Conservation (phyloP, 352 stramenopile genomes). For the Phytophthora quininea region DNA sequence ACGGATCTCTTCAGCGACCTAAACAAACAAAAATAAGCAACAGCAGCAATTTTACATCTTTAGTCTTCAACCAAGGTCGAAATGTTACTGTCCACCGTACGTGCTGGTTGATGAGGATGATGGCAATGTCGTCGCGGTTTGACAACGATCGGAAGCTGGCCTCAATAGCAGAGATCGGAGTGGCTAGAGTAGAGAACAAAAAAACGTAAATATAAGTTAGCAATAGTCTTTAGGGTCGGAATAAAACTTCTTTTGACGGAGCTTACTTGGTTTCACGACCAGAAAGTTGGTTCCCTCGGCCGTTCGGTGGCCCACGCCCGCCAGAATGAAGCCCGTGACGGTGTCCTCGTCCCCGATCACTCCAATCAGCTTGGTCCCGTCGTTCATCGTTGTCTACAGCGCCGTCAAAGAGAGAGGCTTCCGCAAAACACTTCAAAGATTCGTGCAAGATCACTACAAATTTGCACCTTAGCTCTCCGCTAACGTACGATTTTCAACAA, state of each 20-base stretch:
- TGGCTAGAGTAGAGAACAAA: conserved; percentile 53
- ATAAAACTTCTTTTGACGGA: background rate
- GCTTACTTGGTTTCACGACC: conserved; percentile 94
- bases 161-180: conserved; percentile 89
- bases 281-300: conserved; percentile 97
- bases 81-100: conserved; percentile 38
- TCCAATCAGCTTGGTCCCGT: conserved; percentile 85
- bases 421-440: conserved; percentile 6
- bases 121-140: conserved; percentile 96
- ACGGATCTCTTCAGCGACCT: conserved; percentile 97
- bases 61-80: background rate
- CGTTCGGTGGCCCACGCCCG: conserved; percentile 95
- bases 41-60: conserved; percentile 3
- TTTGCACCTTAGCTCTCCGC: background rate
- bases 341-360: conserved; percentile 96
- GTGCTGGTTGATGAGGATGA: conserved; percentile 99
- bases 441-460: background rate
- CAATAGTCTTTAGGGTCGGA: too few species aligned
- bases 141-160: conserved; percentile 94
- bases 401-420: conserved; percentile 1
- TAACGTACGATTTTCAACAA: conserved; percentile 2
- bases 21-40: background rate
- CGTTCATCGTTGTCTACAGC: conserved; percentile 52
- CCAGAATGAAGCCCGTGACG: conserved; percentile 98
- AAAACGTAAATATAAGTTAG: background rate